Evolutionary conservation across 2,329 filamentous ascomycete species (phyloP), one percentile per base, ranked within the genome.

Genomic region (Neonectria punicea): DNA sequence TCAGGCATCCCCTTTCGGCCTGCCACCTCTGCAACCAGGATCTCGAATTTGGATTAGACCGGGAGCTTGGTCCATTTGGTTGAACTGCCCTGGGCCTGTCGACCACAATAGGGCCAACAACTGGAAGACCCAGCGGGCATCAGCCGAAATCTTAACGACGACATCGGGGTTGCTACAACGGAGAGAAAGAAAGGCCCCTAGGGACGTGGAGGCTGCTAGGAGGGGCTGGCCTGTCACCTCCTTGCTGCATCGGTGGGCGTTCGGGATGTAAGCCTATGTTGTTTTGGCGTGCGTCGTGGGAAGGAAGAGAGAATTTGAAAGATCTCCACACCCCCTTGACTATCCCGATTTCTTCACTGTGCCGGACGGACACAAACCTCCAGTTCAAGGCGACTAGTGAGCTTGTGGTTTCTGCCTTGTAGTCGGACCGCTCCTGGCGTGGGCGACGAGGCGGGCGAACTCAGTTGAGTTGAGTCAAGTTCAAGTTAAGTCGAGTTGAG

Each of bases 1-100:
- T 74, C 72, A 74, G 63, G 44, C 65, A 65, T 65, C 69, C 63
- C 53, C 51, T 72, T 70, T 70, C 54, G 63, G 70, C 36, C 53
- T 70, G 46, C 58, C 22, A 20, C 36, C 36, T 64, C 47, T 53
- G 60, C 36, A 63, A n/a, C 36, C 34, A 41, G 16, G 51, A 8
- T 9, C 20, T 70, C 63, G 13, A 68, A 73, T 70, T 49, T 32
- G 70, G 69, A 58, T 58, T 71, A 70, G 72, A 20, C 47, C n/a
- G 53, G 44, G 25, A 57, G 47, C 46, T 68, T 70, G 64, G 57
- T 61, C 54, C 59, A 50, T 61, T 59, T 58, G 43, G 58, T 58
- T 63, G 44, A 56, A 53, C 58, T 28, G 41, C 34, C 39, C 22
- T 56, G 36, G 56, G 43, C 51, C 47, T 50, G 44, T 56, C 44